phyloP scores from a whole-genome alignment of 164 flowering plant genomes.

The Magnolia changhungtana region DNA sequence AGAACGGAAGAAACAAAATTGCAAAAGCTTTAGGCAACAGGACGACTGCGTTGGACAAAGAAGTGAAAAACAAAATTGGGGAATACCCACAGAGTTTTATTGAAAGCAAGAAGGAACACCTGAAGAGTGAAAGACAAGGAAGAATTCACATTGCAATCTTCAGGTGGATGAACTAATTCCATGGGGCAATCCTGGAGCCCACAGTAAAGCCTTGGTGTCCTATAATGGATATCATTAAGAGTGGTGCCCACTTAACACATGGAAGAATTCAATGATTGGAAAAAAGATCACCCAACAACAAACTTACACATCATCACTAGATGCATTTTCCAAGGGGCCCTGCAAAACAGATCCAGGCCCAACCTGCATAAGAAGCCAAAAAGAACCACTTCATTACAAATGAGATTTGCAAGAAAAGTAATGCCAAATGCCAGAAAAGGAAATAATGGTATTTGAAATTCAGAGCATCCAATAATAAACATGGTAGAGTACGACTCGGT shows the following conservation, averaged over 20 bases:
- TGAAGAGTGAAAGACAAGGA: conserved; percentile 89
- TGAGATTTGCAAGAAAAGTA: conserved; percentile 1
- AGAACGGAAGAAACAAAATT: background rate
- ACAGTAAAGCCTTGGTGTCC: conserved; percentile 69
- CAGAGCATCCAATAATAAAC: background rate
- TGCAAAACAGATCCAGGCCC: conserved; percentile 77
- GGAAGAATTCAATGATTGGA: background rate
- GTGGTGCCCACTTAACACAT: background rate
- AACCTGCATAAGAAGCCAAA: conserved; percentile 48
- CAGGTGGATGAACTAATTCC: conserved; percentile 92
- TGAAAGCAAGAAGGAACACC: conserved; percentile 34
- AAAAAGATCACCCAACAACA: background rate
- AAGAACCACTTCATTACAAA: conserved; percentile 2
- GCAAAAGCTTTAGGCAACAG: background rate
- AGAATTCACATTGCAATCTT: conserved; percentile 94
- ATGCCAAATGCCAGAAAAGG: background rate
- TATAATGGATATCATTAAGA: conserved; percentile 21
- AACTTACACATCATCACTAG: conserved; percentile 49
- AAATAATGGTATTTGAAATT: background rate
- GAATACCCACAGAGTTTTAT: background rate
- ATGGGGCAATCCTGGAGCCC: conserved; percentile 66
- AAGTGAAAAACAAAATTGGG: background rate
- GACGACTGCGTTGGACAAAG: background rate
- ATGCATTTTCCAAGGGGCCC: conserved; percentile 65
- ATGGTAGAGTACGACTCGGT: background rate